Percentiles rank a stretch among this genome's conserved stretches.
Evolutionary conservation across 768 basidiomycete genomes (phyloP).

Genomic region (Austroboletus eburneus): DNA sequence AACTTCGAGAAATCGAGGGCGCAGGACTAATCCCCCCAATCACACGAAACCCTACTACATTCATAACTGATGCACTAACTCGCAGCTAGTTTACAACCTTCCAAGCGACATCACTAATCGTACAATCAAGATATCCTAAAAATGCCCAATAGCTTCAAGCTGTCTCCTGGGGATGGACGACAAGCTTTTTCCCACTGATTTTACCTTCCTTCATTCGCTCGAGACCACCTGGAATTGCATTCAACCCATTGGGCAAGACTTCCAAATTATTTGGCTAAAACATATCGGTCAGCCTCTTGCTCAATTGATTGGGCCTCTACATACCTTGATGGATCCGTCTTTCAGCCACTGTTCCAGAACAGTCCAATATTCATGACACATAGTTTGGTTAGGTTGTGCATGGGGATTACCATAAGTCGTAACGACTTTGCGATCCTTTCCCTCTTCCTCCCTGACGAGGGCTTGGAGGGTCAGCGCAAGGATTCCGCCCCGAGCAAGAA

Average conservation of each 20-base stretch:
- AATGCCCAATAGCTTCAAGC: slow-evolving; percentile 4
- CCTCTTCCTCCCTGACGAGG: slow-evolving; percentile 20
- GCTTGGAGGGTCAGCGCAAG: slow-evolving; percentile 28
- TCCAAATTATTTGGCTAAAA: slow-evolving; percentile 39
- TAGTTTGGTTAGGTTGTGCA: slow-evolving; percentile 10
- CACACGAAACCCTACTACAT: too few species aligned
- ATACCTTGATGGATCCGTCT: slow-evolving; percentile 25
- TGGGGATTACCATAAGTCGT: slow-evolving; percentile 26
- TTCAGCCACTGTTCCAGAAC: slow-evolving; percentile 24
- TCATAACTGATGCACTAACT: too few species aligned
- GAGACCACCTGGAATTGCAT: slow-evolving; percentile 35
- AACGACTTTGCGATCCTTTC: slow-evolving; percentile 15
- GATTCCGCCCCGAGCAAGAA: slow-evolving; percentile 32
- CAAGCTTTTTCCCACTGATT: slow-evolving; percentile 43
- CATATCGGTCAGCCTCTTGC: not conserved
- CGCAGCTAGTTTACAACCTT: too few species aligned
- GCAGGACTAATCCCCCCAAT: too few species aligned
- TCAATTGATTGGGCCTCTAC: not conserved
- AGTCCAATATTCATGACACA: slow-evolving; percentile 19
- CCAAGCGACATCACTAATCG: slow-evolving; percentile 5
- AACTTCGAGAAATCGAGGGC: too few species aligned
- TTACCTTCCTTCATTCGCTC: slow-evolving; percentile 32
- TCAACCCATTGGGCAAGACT: slow-evolving; percentile 39
- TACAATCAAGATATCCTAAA: slow-evolving; percentile 10
- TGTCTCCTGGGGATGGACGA: slow-evolving; percentile 40